phyloP scores from a whole-genome alignment of 2,329 filamentous ascomycete species.

The Fusarium metavorans region DNA sequence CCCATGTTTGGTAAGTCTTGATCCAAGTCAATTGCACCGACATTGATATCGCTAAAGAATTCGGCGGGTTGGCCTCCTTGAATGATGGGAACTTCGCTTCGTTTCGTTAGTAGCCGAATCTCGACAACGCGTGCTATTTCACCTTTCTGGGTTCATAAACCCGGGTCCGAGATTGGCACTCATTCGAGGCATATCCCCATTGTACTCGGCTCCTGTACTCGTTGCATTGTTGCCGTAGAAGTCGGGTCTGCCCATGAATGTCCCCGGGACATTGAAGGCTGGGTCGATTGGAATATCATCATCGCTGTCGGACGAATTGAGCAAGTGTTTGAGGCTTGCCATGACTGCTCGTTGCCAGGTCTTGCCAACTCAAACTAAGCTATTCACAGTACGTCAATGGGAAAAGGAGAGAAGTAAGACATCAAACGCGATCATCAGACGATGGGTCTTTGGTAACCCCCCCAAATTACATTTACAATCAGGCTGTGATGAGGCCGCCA shows the following conservation, averaged over 20 bases:
- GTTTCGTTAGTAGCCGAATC: neutral
- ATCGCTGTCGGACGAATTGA: neutral
- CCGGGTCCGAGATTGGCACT: neutral
- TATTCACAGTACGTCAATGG: no score
- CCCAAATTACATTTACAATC: neutral
- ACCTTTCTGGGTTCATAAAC: neutral
- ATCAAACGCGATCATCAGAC: neutral
- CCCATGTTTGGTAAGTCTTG: neutral
- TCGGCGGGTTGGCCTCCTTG: neutral
- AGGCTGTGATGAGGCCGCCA: slow-evolving; percentile 3
- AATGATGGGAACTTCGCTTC: neutral
- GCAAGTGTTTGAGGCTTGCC: neutral
- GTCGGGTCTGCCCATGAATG: neutral
- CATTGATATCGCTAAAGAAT: neutral
- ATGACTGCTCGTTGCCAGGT: neutral
- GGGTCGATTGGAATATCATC: neutral
- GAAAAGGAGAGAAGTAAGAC: neutral
- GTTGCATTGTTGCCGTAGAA: neutral
- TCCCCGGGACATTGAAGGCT: neutral
- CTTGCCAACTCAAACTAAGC: neutral
- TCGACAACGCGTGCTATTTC: neutral
- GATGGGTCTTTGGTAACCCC: neutral
- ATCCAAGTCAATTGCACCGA: neutral
- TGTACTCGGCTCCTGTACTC: neutral
- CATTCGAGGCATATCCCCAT: neutral